Percentiles rank a stretch among this genome's conserved stretches.
Evolutionary conservation across 1,284 basidiomycete genomes (phyloP).

Genomic region (Cutaneotrichosporon cavernicola): DNA sequence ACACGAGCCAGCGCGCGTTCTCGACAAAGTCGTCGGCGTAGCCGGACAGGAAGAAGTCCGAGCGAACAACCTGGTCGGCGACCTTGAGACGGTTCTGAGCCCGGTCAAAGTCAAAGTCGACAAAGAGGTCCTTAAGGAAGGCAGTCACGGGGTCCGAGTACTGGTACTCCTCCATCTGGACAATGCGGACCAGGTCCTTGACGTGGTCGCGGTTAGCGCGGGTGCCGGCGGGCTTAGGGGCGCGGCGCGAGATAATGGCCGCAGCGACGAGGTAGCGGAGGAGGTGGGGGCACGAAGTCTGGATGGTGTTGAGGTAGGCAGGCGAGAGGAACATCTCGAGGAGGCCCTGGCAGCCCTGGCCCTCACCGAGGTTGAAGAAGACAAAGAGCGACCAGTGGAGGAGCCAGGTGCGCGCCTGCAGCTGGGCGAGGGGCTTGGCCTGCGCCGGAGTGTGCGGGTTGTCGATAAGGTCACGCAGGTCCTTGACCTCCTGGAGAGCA

Average conservation of each 20-base stretch:
- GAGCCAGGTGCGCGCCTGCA: constrained; percentile 95
- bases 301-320: constrained; percentile 96
- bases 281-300: constrained; percentile 91
- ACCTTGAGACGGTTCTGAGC: constrained; percentile 78
- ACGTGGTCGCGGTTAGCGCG: constrained; percentile 71
- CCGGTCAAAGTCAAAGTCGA: constrained; percentile 86
- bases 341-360: constrained; percentile 72
- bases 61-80: constrained; percentile 78
- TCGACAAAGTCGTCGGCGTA: constrained; percentile 93
- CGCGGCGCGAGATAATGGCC: constrained; percentile 83
- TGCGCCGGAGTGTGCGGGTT: constrained; percentile 56
- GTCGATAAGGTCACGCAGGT: constrained; percentile 88
- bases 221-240: constrained; percentile 46
- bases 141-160: constrained; percentile 90
- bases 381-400: constrained; percentile 98
- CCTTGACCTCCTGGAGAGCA: constrained; percentile 89
- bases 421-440: constrained; percentile 69
- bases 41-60: constrained; percentile 92
- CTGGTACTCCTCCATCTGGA: constrained; percentile 91
- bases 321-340: constrained; percentile 95
- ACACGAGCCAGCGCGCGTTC: constrained; percentile 90
- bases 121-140: constrained; percentile 89
- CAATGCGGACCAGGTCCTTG: constrained; percentile 82
- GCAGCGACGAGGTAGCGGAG: constrained; percentile 92
- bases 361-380: constrained; percentile 94